A percentile compares a stretch with the other conserved stretches of the same genome.
Conservation (phyloP, 345 rosid genomes). For the Eutrema japonicum region DNA sequence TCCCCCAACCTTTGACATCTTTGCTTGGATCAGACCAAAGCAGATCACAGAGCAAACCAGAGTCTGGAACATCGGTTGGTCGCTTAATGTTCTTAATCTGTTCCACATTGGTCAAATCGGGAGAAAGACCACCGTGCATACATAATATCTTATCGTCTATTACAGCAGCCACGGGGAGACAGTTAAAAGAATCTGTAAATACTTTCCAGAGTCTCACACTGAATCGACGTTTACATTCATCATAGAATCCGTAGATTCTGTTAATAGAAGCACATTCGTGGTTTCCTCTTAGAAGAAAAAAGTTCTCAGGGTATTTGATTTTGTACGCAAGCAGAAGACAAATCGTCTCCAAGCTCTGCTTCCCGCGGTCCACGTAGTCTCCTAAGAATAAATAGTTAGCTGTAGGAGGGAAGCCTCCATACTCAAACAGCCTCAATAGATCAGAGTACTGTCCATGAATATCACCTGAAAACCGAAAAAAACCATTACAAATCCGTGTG, state of each 20-base stretch:
- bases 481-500: conserved; percentile 26
- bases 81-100: conserved; percentile 74
- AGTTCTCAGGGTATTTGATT: conserved; percentile 86
- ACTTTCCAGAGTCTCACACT: conserved; percentile 83
- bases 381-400: conserved; percentile 90
- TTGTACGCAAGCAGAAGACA: conserved; percentile 93
- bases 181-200: conserved; percentile 89
- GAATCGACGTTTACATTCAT: conserved; percentile 89
- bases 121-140: conserved; percentile 98
- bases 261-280: conserved; percentile 93
- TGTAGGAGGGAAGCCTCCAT: conserved; percentile 88
- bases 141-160: conserved; percentile 91
- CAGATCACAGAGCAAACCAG: conserved; percentile 89
- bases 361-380: conserved; percentile 94
- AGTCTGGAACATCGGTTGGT: conserved; percentile 85
- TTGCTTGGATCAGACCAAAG: conserved; percentile 96
- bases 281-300: conserved; percentile 87
- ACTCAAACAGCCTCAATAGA: conserved; percentile 85
- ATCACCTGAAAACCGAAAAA: conserved; percentile 61
- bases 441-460: conserved; percentile 91
- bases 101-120: conserved; percentile 72
- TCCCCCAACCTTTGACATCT: conserved; percentile 88
- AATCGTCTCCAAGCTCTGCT: conserved; percentile 93
- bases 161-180: conserved; percentile 95
- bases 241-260: conserved; percentile 92